A percentile compares a stretch with the other conserved stretches of the same genome.
Conservation (phyloP, 2,329 filamentous ascomycete genomes). For the Alternaria incomplexa region DNA sequence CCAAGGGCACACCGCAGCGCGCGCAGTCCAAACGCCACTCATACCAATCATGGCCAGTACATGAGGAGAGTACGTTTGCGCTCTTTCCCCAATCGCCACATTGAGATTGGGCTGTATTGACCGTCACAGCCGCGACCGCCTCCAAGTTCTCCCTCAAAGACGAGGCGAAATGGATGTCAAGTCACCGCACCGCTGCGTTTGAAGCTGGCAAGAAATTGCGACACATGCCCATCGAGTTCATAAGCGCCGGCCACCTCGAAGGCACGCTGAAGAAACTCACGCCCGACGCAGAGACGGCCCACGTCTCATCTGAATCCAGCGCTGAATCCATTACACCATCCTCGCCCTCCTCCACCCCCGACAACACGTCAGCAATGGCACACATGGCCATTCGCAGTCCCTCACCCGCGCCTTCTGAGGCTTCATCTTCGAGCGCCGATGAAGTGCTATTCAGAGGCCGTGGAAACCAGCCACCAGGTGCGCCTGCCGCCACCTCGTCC, state of each 20-base stretch:
- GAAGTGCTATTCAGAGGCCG: conserved; percentile 62
- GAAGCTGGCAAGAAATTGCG: conserved; percentile 59
- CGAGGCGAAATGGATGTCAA: conserved; percentile 64
- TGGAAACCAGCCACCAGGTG: conserved; percentile 9
- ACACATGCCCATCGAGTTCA: conserved; percentile 63
- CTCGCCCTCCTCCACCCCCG: conserved; percentile 21
- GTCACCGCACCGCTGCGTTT: conserved; percentile 54
- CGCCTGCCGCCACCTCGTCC: background rate
- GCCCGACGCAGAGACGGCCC: conserved; percentile 9
- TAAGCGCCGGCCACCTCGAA: conserved; percentile 61
- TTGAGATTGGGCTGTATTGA: conserved; percentile 23
- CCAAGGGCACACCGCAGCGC: conserved; percentile 26
- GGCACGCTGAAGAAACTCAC: conserved; percentile 45
- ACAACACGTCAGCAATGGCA: conserved; percentile 35
- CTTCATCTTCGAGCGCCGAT: conserved; percentile 55
- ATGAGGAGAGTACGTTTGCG: conserved; percentile 26
- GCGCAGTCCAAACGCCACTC: conserved; percentile 21
- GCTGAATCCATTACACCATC: conserved; percentile 18
- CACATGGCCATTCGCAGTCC: conserved; percentile 46
- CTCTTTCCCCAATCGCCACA: conserved; percentile 5
- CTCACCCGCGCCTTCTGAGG: conserved; percentile 39
- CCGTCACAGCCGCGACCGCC: conserved; percentile 18
- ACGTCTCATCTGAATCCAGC: conserved; percentile 10
- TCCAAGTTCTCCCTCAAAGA: conserved; percentile 58
- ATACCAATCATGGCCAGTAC: conserved; percentile 18